These are phyloP conservation scores for sorghum (Sorghum bicolor) DNA, from an alignment of 176 grass and related monocot species.

Conservation along the genomic window Sorghum_bicolor_NCBIv3 NC_012879.2:55218001-55218500, in stretches of 20 bases:
- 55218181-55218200: slow-evolving; percentile 39
- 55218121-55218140: slow-evolving; percentile 37
- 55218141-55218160: slow-evolving; percentile 46
- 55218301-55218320: background rate
- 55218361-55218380: background rate
- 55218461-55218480: background rate
- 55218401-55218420: slow-evolving; percentile 34
- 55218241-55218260: background rate
- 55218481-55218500: slow-evolving; percentile 29
- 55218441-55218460: background rate
- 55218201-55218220: slow-evolving; percentile 13
- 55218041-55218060: slow-evolving; percentile 28
- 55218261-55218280: background rate
- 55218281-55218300: background rate
- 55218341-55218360: background rate
- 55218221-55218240: background rate
- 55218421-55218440: background rate
- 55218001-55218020: slow-evolving; percentile 13
- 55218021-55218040: slow-evolving; percentile 1
- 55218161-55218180: slow-evolving; percentile 58
- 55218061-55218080: slow-evolving; percentile 44
- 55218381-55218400: background rate
- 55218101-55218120: slow-evolving; percentile 36
- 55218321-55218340: background rate
- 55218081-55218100: slow-evolving; percentile 53